Conservation (phyloP, 495 filamentous ascomycete species). For the Hypoxylon intermedium region DNA sequence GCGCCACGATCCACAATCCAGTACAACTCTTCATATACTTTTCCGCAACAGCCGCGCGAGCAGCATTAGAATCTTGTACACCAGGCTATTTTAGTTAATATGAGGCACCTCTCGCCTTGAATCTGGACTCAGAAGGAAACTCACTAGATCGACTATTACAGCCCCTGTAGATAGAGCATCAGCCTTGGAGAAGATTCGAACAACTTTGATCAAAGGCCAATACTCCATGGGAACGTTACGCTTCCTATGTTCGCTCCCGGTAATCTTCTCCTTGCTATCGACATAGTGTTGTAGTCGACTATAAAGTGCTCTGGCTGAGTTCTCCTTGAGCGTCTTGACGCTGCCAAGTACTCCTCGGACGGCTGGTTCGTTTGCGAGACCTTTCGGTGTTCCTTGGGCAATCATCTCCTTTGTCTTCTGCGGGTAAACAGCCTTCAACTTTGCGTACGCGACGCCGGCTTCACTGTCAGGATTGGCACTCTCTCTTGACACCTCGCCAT, state of each 20-base stretch:
- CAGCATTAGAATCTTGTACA: conserved; percentile 69
- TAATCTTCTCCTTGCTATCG: conserved; percentile 44
- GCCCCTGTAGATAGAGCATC: conserved; percentile 64
- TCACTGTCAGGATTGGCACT: conserved; percentile 55
- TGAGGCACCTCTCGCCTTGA: not conserved
- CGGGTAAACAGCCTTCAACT: conserved; percentile 71
- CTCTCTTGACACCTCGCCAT: conserved; percentile 52
- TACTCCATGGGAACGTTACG: conserved; percentile 55
- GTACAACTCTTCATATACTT: conserved; percentile 66
- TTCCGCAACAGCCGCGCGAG: conserved; percentile 64
- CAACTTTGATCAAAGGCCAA: conserved; percentile 73
- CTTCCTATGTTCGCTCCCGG: conserved; percentile 19
- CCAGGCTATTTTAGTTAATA: conserved; percentile 54
- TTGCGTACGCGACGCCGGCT: conserved; percentile 66
- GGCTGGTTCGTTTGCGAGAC: conserved; percentile 47
- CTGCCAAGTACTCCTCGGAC: conserved; percentile 58
- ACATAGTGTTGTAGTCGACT: conserved; percentile 38
- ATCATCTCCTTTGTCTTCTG: conserved; percentile 59
- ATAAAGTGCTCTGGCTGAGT: conserved; percentile 38
- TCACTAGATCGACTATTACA: conserved; percentile 68
- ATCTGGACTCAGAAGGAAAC: conserved; percentile 11
- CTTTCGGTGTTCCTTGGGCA: conserved; percentile 42
- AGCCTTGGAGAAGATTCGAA: conserved; percentile 66
- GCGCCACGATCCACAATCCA: conserved; percentile 68
- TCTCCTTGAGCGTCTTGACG: conserved; percentile 49